These are phyloP conservation scores for Ophiostoma sp. DNA, from an alignment of 2,329 filamentous ascomycete genomes.

Conservation along the genomic window DNA sequence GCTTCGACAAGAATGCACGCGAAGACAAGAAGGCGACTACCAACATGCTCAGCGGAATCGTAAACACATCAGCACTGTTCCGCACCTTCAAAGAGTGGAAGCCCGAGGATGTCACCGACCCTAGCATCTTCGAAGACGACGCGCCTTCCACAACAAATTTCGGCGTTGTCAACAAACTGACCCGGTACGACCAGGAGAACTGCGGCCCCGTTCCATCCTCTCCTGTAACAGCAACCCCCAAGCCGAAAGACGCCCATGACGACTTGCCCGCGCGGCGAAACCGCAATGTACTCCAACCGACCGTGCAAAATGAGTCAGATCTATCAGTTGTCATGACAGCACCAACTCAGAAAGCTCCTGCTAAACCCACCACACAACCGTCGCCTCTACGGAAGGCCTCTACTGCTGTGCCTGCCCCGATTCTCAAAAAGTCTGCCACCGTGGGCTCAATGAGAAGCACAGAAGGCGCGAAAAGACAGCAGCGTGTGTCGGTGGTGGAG, in stretches of 20 bases:
- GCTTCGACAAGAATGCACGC: conserved; percentile 22
- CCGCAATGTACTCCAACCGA: conserved; percentile 23
- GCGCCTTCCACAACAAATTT: conserved; percentile 25
- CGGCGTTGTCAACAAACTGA: conserved; percentile 22
- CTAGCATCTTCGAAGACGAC: conserved; percentile 1
- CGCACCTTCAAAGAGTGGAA: conserved; percentile 28
- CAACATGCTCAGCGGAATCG: conserved; percentile 24
- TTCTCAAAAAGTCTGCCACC: conserved; percentile 10
- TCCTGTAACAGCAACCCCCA: not conserved
- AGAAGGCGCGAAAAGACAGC: conserved; percentile 4
- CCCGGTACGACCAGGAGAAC: conserved; percentile 25
- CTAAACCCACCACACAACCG: not conserved
- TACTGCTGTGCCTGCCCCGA: conserved; percentile 6
- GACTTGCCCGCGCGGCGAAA: conserved; percentile 14
- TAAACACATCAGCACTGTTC: conserved; percentile 28
- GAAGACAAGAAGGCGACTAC: conserved; percentile 16
- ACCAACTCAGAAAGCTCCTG: conserved; percentile 1
- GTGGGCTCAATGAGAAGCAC: conserved; percentile 4
- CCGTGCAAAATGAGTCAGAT: conserved; percentile 28
- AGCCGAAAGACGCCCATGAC: conserved; percentile 4
- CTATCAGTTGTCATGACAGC: conserved; percentile 24
- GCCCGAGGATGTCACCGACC: conserved; percentile 18
- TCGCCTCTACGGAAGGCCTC: conserved; percentile 18
- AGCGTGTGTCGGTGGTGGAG: conserved; percentile 12
- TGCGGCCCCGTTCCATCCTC: not conserved